Percentiles rank a stretch among this genome's conserved stretches.
phyloP scores from a whole-genome alignment of 2,329 filamentous ascomycete genomes.

The Pseudocercospora vitis region DNA sequence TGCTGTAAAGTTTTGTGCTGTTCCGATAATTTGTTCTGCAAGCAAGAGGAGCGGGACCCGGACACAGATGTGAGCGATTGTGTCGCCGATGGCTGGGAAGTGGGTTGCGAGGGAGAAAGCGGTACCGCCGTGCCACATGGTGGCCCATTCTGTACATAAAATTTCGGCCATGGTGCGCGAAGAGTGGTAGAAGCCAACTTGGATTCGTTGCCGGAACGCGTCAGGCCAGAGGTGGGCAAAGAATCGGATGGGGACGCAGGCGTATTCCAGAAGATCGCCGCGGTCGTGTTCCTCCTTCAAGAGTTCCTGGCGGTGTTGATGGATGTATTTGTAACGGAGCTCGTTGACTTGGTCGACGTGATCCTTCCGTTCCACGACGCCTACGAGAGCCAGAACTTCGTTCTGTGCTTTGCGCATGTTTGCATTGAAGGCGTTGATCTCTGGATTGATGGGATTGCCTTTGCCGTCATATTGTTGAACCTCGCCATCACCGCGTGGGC shows the following conservation, averaged over 20 bases:
- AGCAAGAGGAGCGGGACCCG: slow-evolving; percentile 22
- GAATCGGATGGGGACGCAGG: slow-evolving; percentile 16
- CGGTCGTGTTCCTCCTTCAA: slow-evolving; percentile 28
- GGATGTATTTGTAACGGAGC: slow-evolving; percentile 10
- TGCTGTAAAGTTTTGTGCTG: slow-evolving; percentile 20
- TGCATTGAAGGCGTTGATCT: slow-evolving; percentile 42
- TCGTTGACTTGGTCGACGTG: slow-evolving; percentile 17
- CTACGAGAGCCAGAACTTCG: slow-evolving; percentile 49
- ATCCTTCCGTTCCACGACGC: slow-evolving; percentile 46
- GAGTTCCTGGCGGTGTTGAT: slow-evolving; percentile 20
- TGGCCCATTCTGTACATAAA: slow-evolving; percentile 19
- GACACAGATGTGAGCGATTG: slow-evolving; percentile 18
- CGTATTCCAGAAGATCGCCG: slow-evolving; percentile 28
- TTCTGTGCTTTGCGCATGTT: slow-evolving; percentile 49
- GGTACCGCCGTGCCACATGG: slow-evolving; percentile 17
- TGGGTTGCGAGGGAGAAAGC: slow-evolving; percentile 13
- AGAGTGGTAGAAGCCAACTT: slow-evolving; percentile 30
- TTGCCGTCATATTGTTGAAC: slow-evolving; percentile 47
- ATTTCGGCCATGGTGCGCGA: slow-evolving; percentile 23
- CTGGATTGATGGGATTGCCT: slow-evolving; percentile 46
- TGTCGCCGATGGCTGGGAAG: slow-evolving; percentile 24
- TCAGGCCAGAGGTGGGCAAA: slow-evolving; percentile 27
- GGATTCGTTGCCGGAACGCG: slow-evolving; percentile 25
- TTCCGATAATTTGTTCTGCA: slow-evolving; percentile 23
- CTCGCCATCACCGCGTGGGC: slow-evolving; percentile 19